phyloP scores from a whole-genome alignment of 805 yeast species.

The Ogataea angusta region DNA sequence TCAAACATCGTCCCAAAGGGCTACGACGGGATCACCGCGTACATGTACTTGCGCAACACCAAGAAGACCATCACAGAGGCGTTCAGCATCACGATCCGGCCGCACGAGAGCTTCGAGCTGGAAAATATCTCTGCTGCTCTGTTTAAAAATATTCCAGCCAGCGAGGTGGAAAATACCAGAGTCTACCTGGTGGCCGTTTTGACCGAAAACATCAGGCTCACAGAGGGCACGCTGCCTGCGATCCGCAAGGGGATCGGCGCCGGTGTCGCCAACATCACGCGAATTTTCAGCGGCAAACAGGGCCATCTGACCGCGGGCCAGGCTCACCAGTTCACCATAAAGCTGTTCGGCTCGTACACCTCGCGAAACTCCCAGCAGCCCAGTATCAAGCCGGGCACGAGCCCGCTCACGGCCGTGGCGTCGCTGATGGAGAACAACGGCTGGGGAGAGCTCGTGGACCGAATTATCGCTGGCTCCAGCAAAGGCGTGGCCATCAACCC shows the following conservation, averaged over 20 bases:
- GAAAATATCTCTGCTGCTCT: conserved; percentile 76
- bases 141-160: conserved; percentile 70
- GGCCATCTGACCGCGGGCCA: conserved; percentile 60
- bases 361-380: conserved; percentile 34
- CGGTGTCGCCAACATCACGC: conserved; percentile 81
- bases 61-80: conserved; percentile 72
- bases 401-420: conserved; percentile 34
- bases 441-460: conserved; percentile 84
- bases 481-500: conserved; percentile 80
- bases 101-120: conserved; percentile 54
- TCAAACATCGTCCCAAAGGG: conserved; percentile 61
- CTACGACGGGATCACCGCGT: conserved; percentile 68
- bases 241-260: conserved; percentile 81
- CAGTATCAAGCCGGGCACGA: conserved; percentile 32
- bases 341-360: conserved; percentile 68
- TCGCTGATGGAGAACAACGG: conserved; percentile 53
- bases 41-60: conserved; percentile 64
- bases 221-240: conserved; percentile 27
- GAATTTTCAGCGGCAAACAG: conserved; percentile 65
- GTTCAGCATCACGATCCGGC: conserved; percentile 62
- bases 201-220: conserved; percentile 61
- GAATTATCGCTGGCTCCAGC: conserved; percentile 71
- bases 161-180: conserved; percentile 55
- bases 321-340: conserved; percentile 67
- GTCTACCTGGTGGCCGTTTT: conserved; percentile 74